Evolutionary conservation across 257 asterid species (phyloP), one percentile per base, ranked within the genome.

Genomic region (Marsdenia floribunda): DNA sequence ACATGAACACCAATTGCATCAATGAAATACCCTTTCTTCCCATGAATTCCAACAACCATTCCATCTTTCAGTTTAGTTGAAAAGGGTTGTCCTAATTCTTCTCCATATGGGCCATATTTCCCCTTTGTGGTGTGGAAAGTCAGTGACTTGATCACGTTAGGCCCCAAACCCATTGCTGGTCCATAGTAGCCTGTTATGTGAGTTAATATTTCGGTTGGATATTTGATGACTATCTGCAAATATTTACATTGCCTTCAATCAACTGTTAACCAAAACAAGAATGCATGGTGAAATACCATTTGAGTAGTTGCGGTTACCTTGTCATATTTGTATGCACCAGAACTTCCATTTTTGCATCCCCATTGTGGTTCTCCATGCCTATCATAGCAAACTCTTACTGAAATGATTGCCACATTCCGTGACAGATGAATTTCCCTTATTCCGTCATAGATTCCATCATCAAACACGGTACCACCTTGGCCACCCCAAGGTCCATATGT

Each of bases 401-500:
- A 80, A 71, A 79, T 90, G 33, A 93, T 73, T 67, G 90, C 92
- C 12, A 91, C 85, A 52, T 84, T 91, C 5, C 97, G 90, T 0
- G 88, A 85, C 18, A 93, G 37, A 50, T 86, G 84, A 2, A 93
- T 87, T 67, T 88, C 92, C 70, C 84, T 82, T 58, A 89, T 80
- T 26, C 96, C 98, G 74, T 87, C 92, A 66, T 91, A 86, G 6
- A 86, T 79, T 77, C 98, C 97, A 63, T 93, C 96, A 29, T 89
- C 93, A 60, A 93, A 93, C 50, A 75, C 65, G 79, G 77, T 82
- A 29, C 98, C 98, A 2, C 96, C 97, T 59, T 9, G 74, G 42
- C 96, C 98, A 35, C 97, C 98, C 95, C 95, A 91, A 2, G 96
- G 87, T 50, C 95, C 93, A 63, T 79, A 90, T 10, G 88, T 85